A percentile compares a stretch with the other conserved stretches of the same genome.
Conservation (phyloP, 2,329 filamentous ascomycete species). For the Daldinia sp. region DNA sequence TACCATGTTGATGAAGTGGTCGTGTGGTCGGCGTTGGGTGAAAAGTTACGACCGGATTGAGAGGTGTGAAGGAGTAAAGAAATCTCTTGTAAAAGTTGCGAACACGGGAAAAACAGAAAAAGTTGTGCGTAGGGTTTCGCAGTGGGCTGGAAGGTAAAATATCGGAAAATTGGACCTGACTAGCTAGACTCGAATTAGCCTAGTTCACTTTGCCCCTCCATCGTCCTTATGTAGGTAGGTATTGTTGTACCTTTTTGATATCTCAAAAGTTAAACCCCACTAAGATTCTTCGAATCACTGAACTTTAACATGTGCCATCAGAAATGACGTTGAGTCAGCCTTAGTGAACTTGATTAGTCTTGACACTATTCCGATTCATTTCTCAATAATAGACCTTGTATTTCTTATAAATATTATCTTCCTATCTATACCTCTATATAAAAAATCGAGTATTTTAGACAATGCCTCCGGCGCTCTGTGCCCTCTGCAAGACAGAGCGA, state of each 20-base stretch:
- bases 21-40: constrained; percentile 62
- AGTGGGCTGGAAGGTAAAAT: constrained; percentile 40
- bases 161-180: constrained; percentile 36
- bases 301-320: constrained; percentile 6
- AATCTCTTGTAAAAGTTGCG: constrained; percentile 49
- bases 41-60: constrained; percentile 55
- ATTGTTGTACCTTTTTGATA: constrained; percentile 9
- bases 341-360: not conserved
- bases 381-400: not conserved
- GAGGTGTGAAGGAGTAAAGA: constrained; percentile 51
- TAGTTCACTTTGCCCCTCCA: constrained; percentile 42
- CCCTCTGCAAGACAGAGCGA: constrained; percentile 78
- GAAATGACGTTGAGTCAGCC: constrained; percentile 16
- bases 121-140: constrained; percentile 50
- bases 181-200: constrained; percentile 8
- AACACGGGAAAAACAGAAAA: constrained; percentile 37
- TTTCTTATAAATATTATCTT: not conserved
- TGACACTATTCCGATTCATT: not conserved
- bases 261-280: constrained; percentile 30
- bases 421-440: not conserved
- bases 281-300: constrained; percentile 26
- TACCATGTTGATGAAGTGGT: constrained; percentile 71
- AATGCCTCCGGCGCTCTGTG: constrained; percentile 85
- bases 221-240: constrained; percentile 11
- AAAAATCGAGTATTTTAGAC: not conserved